Conservation (phyloP, 23 red algal genomes). For the Chondrus crispus region DNA sequence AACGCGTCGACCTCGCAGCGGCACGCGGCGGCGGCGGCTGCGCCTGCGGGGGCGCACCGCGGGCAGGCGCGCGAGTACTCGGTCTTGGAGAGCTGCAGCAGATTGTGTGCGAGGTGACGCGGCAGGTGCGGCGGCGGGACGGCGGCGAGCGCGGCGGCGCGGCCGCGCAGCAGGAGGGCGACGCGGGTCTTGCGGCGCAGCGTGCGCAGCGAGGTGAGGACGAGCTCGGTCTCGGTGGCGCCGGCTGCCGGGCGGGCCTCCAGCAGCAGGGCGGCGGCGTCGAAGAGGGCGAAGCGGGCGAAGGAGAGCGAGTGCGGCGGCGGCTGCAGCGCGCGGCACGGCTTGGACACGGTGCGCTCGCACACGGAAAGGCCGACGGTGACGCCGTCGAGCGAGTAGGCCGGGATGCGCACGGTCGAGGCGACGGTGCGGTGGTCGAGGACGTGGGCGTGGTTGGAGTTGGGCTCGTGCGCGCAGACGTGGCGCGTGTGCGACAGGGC, state of each 20-base stretch:
- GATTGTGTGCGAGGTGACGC: neutral
- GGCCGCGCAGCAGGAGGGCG: neutral
- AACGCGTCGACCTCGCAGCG: neutral
- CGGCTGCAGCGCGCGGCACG: neutral
- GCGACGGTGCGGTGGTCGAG: neutral
- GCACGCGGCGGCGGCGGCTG: neutral
- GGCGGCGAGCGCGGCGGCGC: neutral
- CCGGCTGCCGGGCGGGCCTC: neutral
- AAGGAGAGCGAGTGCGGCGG: neutral
- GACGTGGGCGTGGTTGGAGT: neutral
- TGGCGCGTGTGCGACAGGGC: neutral
- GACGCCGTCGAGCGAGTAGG: neutral
- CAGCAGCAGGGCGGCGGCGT: neutral
- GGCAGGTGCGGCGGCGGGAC: neutral
- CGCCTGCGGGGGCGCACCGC: neutral
- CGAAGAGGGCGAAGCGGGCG: neutral
- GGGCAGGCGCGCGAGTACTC: neutral
- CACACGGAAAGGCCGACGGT: neutral
- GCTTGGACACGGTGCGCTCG: neutral
- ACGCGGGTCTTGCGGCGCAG: neutral
- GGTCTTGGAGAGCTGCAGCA: neutral
- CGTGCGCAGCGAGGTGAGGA: neutral
- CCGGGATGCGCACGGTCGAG: neutral
- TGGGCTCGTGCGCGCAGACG: neutral
- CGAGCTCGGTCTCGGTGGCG: neutral